A percentile compares a stretch with the other conserved stretches of the same genome.
phyloP scores from a whole-genome alignment of 2,329 filamentous ascomycete species.

The Grosmannia serpens region DNA sequence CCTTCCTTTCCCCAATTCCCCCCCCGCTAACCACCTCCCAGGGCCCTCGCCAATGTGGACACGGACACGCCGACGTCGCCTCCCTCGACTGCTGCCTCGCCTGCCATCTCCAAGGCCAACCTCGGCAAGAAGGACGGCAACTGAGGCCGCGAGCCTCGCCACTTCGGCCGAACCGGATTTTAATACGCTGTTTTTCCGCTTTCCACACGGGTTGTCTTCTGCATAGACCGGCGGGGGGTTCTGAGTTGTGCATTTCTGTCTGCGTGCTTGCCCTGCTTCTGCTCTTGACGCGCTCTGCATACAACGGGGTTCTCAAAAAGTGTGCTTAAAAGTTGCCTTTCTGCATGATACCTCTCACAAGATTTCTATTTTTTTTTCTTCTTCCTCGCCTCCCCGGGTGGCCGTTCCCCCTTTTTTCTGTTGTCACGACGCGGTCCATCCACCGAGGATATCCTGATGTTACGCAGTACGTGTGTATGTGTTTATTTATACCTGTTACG shows the following conservation, averaged over 20 bases:
- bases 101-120: conserved; percentile 51
- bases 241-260: conserved; percentile 27
- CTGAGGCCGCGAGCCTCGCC: conserved; percentile 8
- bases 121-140: conserved; percentile 44
- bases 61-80: conserved; percentile 56
- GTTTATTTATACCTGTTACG: neutral
- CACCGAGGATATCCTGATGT: neutral
- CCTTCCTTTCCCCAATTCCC: no score
- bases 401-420: neutral
- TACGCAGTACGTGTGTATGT: neutral
- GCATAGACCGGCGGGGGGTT: conserved; percentile 31
- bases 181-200: conserved; percentile 16
- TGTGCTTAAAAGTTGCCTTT: conserved; percentile 33
- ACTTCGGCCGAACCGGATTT: neutral
- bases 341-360: conserved; percentile 37
- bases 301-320: conserved; percentile 30
- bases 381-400: conserved; percentile 3
- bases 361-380: conserved; percentile 15
- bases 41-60: conserved; percentile 50
- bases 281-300: conserved; percentile 6
- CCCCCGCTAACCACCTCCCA: conserved; percentile 16
- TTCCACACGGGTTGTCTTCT: conserved; percentile 20
- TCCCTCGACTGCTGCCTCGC: conserved; percentile 56
- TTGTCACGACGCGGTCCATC: neutral
- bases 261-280: neutral